These are phyloP conservation scores for Phytophthora pistaciae DNA, from an alignment of 352 stramenopile genomes.

Conservation along the genomic window DNA sequence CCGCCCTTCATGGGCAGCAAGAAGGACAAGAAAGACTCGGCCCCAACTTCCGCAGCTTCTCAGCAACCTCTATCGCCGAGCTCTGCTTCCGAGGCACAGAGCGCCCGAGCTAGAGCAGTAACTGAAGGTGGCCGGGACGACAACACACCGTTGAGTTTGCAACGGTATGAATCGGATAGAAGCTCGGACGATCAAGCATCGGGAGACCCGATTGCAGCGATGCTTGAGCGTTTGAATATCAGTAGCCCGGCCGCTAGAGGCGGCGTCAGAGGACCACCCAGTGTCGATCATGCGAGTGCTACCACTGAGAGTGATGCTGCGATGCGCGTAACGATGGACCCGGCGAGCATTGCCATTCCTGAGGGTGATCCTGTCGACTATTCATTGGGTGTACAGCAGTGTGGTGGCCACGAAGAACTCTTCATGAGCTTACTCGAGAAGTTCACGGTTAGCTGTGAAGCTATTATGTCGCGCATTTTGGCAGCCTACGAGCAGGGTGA, in stretches of 20 bases:
- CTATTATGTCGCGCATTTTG: slow-evolving; percentile 65
- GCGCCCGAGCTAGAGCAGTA: slow-evolving; percentile 18
- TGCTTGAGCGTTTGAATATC: slow-evolving; percentile 51
- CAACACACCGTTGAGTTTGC: slow-evolving; percentile 18
- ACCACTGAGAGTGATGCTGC: slow-evolving; percentile 37
- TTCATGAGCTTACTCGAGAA: slow-evolving; percentile 86
- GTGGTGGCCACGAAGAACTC: slow-evolving; percentile 77
- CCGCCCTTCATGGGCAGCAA: slow-evolving; percentile 62
- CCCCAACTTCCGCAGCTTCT: slow-evolving; percentile 30
- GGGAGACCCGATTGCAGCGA: slow-evolving; percentile 43
- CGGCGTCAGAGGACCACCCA: slow-evolving; percentile 21
- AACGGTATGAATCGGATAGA: slow-evolving; percentile 38
- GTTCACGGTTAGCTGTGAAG: slow-evolving; percentile 70
- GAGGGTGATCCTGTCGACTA: slow-evolving; percentile 86
- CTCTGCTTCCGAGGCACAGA: slow-evolving; percentile 23
- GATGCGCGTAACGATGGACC: slow-evolving; percentile 33
- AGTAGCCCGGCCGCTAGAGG: slow-evolving; percentile 35
- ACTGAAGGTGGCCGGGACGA: slow-evolving; percentile 27
- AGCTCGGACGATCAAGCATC: slow-evolving; percentile 29
- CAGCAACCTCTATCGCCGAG: slow-evolving; percentile 37
- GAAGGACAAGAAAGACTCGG: slow-evolving; percentile 42
- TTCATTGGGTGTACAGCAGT: slow-evolving; percentile 80
- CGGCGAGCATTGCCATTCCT: slow-evolving; percentile 65
- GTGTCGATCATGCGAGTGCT: slow-evolving; percentile 30
- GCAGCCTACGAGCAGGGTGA: slow-evolving; percentile 55